Evolutionary conservation across 73 alveolate genomes (phyloP).

Genomic region (Paraurostyla sp.): DNA sequence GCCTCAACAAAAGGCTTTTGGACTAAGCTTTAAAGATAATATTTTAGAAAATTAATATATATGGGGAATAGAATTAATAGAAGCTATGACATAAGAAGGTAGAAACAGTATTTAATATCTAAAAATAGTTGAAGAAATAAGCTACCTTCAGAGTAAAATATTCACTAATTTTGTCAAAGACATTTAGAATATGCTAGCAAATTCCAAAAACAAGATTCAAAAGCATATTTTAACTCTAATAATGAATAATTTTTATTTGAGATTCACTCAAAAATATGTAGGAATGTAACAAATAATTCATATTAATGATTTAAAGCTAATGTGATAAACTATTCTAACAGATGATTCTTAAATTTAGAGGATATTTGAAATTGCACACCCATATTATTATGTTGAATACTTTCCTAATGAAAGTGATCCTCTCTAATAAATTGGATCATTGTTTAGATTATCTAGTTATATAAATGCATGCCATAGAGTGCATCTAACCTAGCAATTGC

Average conservation of each 20-base stretch:
- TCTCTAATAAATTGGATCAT: conserved; percentile 34
- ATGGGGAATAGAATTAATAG: conserved; percentile 54
- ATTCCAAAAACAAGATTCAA: not conserved
- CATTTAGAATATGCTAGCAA: not conserved
- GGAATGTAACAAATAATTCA: conserved; percentile 36
- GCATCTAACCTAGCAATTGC: not conserved
- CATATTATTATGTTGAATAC: conserved; percentile 48
- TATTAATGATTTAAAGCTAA: conserved; percentile 30
- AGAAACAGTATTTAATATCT: not conserved
- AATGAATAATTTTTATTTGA: not conserved
- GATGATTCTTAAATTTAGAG: not conserved
- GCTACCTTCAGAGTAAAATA: conserved; percentile 16
- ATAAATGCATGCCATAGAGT: conserved; percentile 46
- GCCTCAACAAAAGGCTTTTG: not conserved
- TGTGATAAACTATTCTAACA: conserved; percentile 27
- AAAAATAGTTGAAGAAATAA: conserved; percentile 7
- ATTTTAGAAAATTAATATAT: conserved; percentile 2
- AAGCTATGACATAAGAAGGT: not conserved
- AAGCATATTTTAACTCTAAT: conserved; percentile 3
- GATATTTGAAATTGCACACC: conserved; percentile 37
- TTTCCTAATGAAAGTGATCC: conserved; percentile 57
- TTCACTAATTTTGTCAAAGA: conserved; percentile 23
- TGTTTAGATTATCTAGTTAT: conserved; percentile 4
- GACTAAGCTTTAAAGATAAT: not conserved
- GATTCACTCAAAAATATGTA: conserved; percentile 40